Conservation (phyloP, 495 filamentous ascomycete genomes). For the Trypethelium eluteriae region DNA sequence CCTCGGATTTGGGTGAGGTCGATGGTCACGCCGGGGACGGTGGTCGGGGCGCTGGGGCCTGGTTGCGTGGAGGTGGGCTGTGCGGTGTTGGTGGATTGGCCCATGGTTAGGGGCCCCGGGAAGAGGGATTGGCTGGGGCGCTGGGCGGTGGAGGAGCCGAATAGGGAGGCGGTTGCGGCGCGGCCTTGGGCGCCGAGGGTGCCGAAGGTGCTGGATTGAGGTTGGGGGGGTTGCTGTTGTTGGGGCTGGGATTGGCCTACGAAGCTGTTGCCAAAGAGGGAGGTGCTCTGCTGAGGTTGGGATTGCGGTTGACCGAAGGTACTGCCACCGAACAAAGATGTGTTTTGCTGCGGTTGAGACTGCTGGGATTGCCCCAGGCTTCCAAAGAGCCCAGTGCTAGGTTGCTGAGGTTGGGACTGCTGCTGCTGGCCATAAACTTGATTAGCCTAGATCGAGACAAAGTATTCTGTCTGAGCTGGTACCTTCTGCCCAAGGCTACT, state of each 20-base stretch:
- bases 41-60: conserved; percentile 30
- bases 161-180: conserved; percentile 20
- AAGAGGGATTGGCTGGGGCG: conserved; percentile 22
- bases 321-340: conserved; percentile 11
- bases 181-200: conserved; percentile 9
- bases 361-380: conserved; percentile 34
- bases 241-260: conserved; percentile 14
- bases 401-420: conserved; percentile 37
- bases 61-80: background rate
- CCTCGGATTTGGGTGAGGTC: conserved; percentile 67
- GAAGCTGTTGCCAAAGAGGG: conserved; percentile 27
- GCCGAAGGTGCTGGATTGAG: background rate
- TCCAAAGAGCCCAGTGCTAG: conserved; percentile 34
- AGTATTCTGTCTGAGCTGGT: conserved; percentile 22
- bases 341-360: conserved; percentile 25
- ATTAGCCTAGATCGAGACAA: conserved; percentile 33
- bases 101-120: conserved; percentile 14
- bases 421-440: conserved; percentile 17
- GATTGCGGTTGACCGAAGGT: conserved; percentile 5
- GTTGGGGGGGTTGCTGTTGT: conserved; percentile 9
- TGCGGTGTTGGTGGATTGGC: conserved; percentile 13
- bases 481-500: conserved; percentile 19
- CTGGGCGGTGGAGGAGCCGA: conserved; percentile 23
- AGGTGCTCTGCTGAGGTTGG: conserved; percentile 17
- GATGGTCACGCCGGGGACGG: conserved; percentile 64